A percentile compares a stretch with the other conserved stretches of the same genome.
phyloP scores from a whole-genome alignment of 768 basidiomycete genomes.

The Hygrocybe punicea region DNA sequence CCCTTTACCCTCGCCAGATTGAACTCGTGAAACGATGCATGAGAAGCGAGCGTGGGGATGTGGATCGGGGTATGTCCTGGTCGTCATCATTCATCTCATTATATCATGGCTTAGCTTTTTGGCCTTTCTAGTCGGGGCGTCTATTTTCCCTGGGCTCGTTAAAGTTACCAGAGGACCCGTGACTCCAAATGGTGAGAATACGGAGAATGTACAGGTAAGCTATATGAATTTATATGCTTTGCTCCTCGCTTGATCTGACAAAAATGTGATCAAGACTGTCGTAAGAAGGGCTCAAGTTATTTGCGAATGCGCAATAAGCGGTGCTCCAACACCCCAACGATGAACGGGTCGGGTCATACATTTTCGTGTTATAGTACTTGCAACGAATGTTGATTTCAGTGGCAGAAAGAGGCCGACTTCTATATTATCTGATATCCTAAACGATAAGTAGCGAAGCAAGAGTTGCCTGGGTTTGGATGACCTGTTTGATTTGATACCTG shows the following conservation, averaged over 20 bases:
- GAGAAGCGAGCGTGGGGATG: conserved; percentile 68
- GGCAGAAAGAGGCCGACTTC: background rate
- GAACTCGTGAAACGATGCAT: conserved; percentile 82
- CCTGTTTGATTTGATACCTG: conserved; percentile 41
- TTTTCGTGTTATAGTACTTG: background rate
- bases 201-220: conserved; percentile 51
- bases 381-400: background rate
- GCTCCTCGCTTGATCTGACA: conserved; percentile 1
- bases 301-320: conserved; percentile 71
- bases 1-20: conserved; percentile 72
- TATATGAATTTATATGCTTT: too few species aligned
- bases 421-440: conserved; percentile 34
- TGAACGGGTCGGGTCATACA: background rate
- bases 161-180: conserved; percentile 57
- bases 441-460: conserved; percentile 75
- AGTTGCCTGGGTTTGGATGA: conserved; percentile 81
- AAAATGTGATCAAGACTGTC: conserved; percentile 45
- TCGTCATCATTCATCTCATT: too few species aligned
- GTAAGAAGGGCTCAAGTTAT: conserved; percentile 83
- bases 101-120: background rate
- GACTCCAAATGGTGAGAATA: conserved; percentile 33
- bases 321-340: conserved; percentile 12
- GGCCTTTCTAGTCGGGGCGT: conserved; percentile 57
- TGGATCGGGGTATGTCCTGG: conserved; percentile 40
- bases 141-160: conserved; percentile 84